These are phyloP conservation scores for Choiromyces venosus DNA, from an alignment of 495 filamentous ascomycete genomes.

Conservation along the genomic window DNA sequence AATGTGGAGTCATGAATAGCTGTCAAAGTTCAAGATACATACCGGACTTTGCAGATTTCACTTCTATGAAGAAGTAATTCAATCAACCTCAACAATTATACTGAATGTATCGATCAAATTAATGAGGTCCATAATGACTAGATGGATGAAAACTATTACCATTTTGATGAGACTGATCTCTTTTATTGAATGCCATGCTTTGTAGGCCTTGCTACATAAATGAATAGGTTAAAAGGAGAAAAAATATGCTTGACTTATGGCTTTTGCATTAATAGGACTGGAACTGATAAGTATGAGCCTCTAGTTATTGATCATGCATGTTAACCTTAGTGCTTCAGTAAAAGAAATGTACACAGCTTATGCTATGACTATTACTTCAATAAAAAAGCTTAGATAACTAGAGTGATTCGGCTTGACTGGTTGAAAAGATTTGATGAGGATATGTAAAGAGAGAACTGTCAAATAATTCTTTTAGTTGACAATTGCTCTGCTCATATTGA, in stretches of 20 bases:
- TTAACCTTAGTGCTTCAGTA: slow-evolving; percentile 26
- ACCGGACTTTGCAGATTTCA: slow-evolving; percentile 10
- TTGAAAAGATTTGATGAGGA: slow-evolving; percentile 39
- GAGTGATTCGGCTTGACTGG: slow-evolving; percentile 39
- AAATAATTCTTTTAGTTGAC: slow-evolving; percentile 42
- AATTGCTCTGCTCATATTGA: slow-evolving; percentile 41
- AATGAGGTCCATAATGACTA: slow-evolving; percentile 26
- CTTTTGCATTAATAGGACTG: slow-evolving; percentile 36
- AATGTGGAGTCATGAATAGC: slow-evolving; percentile 39
- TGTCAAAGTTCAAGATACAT: slow-evolving; percentile 38
- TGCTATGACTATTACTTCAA: slow-evolving; percentile 33
- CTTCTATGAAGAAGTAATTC: slow-evolving; percentile 21
- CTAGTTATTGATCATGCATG: slow-evolving; percentile 41
- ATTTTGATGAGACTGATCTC: slow-evolving; percentile 41
- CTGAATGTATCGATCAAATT: slow-evolving; percentile 25
- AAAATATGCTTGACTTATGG: slow-evolving; percentile 34
- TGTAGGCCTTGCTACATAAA: slow-evolving; percentile 22
- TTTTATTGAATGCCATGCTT: slow-evolving; percentile 40
- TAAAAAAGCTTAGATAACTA: slow-evolving; percentile 42
- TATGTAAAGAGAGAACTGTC: slow-evolving; percentile 31
- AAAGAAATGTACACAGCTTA: slow-evolving; percentile 32
- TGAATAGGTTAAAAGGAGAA: slow-evolving; percentile 17
- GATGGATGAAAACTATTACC: slow-evolving; percentile 37
- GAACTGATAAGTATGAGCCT: slow-evolving; percentile 29
- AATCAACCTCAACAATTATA: slow-evolving; percentile 1